Conservation (phyloP, 768 basidiomycete species). For the Mycena galopus region DNA sequence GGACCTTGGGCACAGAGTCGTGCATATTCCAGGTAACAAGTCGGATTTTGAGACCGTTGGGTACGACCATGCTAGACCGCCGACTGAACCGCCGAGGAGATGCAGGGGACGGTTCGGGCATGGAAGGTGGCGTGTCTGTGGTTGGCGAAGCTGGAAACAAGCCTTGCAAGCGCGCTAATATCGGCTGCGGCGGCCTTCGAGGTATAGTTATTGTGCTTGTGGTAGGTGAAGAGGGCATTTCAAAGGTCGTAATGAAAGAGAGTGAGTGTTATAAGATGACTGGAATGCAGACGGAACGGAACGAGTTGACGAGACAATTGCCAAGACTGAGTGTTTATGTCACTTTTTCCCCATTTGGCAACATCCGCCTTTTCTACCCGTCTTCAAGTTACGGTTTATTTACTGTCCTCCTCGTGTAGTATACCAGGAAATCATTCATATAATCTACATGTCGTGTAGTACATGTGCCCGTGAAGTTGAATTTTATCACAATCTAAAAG, state of each 20-base stretch:
- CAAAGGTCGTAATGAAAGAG: slow-evolving; percentile 13
- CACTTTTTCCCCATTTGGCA: too few species aligned
- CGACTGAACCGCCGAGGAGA: background rate
- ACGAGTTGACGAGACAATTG: too few species aligned
- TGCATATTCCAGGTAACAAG: slow-evolving; percentile 91
- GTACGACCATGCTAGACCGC: slow-evolving; percentile 41
- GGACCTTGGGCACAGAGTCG: slow-evolving; percentile 81
- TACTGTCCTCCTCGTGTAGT: too few species aligned
- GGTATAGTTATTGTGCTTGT: slow-evolving; percentile 20
- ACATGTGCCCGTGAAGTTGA: slow-evolving; percentile 1
- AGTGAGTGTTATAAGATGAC: background rate
- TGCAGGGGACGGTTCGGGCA: slow-evolving; percentile 40
- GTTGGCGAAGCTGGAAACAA: slow-evolving; percentile 59
- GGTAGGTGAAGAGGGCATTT: slow-evolving; percentile 15
- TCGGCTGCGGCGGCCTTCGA: slow-evolving; percentile 44
- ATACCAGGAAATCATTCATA: background rate
- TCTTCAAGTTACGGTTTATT: too few species aligned
- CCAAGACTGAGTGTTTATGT: too few species aligned
- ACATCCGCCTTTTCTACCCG: too few species aligned
- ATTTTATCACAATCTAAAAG: slow-evolving; percentile 23
- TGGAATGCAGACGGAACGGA: too few species aligned
- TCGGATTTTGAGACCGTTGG: slow-evolving; percentile 72
- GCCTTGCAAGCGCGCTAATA: slow-evolving; percentile 65
- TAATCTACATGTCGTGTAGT: background rate
- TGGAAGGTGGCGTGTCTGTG: slow-evolving; percentile 38